phyloP scores from a whole-genome alignment of 2,329 filamentous ascomycete species.

The Rhynchosporium secalis region DNA sequence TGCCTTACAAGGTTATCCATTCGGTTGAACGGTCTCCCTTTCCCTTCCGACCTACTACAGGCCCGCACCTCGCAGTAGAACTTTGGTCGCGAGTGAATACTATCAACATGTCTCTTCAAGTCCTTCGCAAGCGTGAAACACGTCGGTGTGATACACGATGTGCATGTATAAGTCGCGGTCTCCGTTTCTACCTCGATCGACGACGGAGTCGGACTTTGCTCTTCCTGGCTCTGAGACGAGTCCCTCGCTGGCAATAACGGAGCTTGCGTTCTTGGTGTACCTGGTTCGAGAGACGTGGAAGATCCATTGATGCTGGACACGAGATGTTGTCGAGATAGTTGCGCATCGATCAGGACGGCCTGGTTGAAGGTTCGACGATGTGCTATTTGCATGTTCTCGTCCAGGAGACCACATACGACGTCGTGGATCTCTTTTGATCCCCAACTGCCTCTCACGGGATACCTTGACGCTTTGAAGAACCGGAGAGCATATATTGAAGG shows the following conservation, averaged over 20 bases:
- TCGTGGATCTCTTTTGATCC: conserved; percentile 3
- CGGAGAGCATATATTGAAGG: neutral
- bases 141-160: conserved; percentile 6
- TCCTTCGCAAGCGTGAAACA: conserved; percentile 15
- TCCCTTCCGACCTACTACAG: conserved; percentile 9
- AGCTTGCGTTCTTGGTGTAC: neutral
- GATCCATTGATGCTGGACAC: neutral
- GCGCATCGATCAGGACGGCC: conserved; percentile 7
- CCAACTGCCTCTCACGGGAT: conserved; percentile 14
- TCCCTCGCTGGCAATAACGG: neutral
- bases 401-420: conserved; percentile 2
- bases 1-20: conserved; percentile 14
- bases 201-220: neutral
- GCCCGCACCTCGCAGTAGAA: conserved; percentile 6
- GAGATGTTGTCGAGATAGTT: neutral
- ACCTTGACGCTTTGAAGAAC: conserved; percentile 11
- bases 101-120: conserved; percentile 16
- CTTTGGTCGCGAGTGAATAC: conserved; percentile 8
- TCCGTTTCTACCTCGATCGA: neutral
- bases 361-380: conserved; percentile 7
- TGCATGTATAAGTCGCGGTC: neutral
- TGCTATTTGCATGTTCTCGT: conserved; percentile 17
- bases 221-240: neutral
- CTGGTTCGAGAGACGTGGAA: neutral
- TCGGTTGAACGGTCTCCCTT: conserved; percentile 8